A percentile compares a stretch with the other conserved stretches of the same genome.
Evolutionary conservation across 2,329 filamentous ascomycete species (phyloP).

Genomic region (Fusarium sp.): DNA sequence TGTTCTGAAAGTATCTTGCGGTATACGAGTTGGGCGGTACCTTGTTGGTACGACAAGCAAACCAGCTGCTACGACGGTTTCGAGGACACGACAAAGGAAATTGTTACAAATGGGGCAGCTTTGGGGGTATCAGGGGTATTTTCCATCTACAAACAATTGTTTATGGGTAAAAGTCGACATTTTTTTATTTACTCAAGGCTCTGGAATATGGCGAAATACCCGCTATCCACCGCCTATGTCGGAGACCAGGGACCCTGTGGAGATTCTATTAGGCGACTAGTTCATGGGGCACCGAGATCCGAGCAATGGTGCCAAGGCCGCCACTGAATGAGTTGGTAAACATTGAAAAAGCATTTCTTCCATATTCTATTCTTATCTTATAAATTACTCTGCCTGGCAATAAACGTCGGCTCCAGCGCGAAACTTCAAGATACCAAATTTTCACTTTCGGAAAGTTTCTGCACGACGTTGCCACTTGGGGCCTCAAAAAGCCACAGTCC

Average conservation of each 20-base stretch:
- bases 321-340: slow-evolving; percentile 7
- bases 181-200: slow-evolving; percentile 20
- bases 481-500: slow-evolving; percentile 5
- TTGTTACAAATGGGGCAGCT: not conserved
- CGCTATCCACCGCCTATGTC: slow-evolving; percentile 29
- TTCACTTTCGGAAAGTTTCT: not conserved
- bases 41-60: slow-evolving; percentile 22
- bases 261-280: slow-evolving; percentile 10
- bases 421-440: not conserved
- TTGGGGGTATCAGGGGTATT: not conserved
- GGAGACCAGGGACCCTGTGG: slow-evolving; percentile 21
- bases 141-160: slow-evolving; percentile 1
- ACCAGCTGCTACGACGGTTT: not conserved
- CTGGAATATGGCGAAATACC: slow-evolving; percentile 26
- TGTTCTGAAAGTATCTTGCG: slow-evolving; percentile 22
- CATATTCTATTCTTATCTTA: slow-evolving; percentile 2
- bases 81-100: not conserved
- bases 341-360: not conserved
- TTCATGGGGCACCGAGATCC: no score
- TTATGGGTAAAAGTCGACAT: not conserved
- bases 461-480: not conserved
- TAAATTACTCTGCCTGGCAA: slow-evolving; percentile 4
- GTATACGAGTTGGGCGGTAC: slow-evolving; percentile 22
- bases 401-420: slow-evolving; percentile 4
- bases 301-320: slow-evolving; percentile 5